A percentile compares a stretch with the other conserved stretches of the same genome.
These are phyloP conservation scores for Melaleuca quinquenervia DNA, from an alignment of 345 rosid species.

Conservation along the genomic window DNA sequence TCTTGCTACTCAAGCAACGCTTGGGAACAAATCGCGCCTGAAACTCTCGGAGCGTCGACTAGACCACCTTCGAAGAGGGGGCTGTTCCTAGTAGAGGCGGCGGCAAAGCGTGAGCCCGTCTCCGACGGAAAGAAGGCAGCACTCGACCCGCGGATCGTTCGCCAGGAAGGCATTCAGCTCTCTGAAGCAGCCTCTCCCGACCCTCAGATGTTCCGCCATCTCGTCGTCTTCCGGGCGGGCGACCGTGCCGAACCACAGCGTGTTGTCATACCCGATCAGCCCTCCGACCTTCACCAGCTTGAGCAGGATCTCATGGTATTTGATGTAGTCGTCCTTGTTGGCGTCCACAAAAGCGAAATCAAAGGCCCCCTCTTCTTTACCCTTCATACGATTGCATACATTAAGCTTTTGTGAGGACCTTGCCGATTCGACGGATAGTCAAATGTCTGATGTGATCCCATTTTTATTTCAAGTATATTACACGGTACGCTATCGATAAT, in stretches of 20 bases:
- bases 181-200: not conserved
- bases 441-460: not conserved
- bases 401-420: not conserved
- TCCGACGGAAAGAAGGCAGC: conserved; percentile 15
- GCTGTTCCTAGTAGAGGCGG: not conserved
- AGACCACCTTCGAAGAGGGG: no score
- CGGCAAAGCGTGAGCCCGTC: conserved; percentile 21
- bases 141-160: conserved; percentile 9
- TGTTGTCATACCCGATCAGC: conserved; percentile 20
- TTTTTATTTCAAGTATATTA: not conserved
- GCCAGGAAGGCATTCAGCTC: conserved; percentile 14
- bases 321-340: conserved; percentile 8
- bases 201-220: not conserved
- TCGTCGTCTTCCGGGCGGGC: conserved; percentile 1
- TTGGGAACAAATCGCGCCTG: no score
- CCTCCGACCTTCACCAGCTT: conserved; percentile 25
- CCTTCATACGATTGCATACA: not conserved
- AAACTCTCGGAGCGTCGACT: no score
- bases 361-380: not conserved
- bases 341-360: conserved; percentile 28
- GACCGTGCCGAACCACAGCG: conserved; percentile 14
- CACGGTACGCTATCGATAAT: not conserved
- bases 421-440: not conserved
- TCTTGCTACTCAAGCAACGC: no score
- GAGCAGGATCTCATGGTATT: conserved; percentile 16